Conservation (phyloP, 1,284 basidiomycete species). For the Apiotrichum gracile region DNA sequence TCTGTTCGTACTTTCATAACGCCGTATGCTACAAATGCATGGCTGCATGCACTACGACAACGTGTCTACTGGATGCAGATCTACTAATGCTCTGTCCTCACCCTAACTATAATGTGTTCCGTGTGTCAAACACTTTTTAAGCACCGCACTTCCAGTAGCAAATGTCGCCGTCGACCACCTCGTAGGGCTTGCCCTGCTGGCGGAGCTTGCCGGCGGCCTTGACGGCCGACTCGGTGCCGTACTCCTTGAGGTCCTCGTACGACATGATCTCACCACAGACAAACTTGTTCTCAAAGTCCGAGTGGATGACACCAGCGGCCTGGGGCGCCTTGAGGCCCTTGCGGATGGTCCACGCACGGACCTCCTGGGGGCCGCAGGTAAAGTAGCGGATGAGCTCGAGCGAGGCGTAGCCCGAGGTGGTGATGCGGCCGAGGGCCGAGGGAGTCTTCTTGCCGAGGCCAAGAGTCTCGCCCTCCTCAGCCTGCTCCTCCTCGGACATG, state of each 20-base stretch:
- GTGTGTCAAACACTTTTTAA: slow-evolving; percentile 1
- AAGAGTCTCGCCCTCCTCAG: slow-evolving; percentile 62
- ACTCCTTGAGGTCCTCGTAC: slow-evolving; percentile 83
- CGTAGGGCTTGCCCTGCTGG: slow-evolving; percentile 90
- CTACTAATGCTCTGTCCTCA: background rate
- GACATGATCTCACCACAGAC: slow-evolving; percentile 99
- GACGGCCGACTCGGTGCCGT: slow-evolving; percentile 82
- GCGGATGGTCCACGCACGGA: slow-evolving; percentile 96
- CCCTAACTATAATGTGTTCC: background rate
- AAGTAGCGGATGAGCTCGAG: slow-evolving; percentile 94
- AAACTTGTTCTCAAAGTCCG: slow-evolving; percentile 72
- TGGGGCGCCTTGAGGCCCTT: slow-evolving; percentile 91
- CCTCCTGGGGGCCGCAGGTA: slow-evolving; percentile 93
- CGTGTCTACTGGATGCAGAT: slow-evolving; percentile 2
- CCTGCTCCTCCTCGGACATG: slow-evolving; percentile 63
- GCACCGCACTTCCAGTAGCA: slow-evolving; percentile 44
- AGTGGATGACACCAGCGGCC: slow-evolving; percentile 95
- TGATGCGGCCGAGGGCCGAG: slow-evolving; percentile 82
- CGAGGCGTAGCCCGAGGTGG: slow-evolving; percentile 78
- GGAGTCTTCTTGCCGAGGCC: slow-evolving; percentile 44
- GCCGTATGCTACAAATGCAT: slow-evolving; percentile 3
- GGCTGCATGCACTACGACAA: slow-evolving; percentile 5
- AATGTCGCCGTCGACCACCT: slow-evolving; percentile 49
- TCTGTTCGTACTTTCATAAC: background rate
- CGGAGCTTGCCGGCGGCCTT: slow-evolving; percentile 93